Base-by-base conservation (phyloP, 1,284 basidiomycete genomes). In the Gomphus sp. region DNA sequence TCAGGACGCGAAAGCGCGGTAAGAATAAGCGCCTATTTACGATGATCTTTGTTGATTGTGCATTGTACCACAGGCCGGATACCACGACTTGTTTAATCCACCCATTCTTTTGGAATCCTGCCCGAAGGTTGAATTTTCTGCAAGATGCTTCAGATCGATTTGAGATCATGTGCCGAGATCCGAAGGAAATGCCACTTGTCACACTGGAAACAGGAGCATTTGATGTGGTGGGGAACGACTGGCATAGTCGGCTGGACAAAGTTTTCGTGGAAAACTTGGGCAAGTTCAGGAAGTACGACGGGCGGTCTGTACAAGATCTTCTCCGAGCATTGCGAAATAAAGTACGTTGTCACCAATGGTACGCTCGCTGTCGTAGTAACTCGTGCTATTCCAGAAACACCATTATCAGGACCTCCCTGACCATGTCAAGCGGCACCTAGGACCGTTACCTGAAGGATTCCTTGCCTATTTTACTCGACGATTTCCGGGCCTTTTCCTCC, bases 111-210 rank as follows among this genome's bases (percentile, higher is more conserved):
- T 99, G 96, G 97, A 86, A 91, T 61, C 76, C 94, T 0, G 85
- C 80, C 12, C 86, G 90, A 64, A 82, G 95, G 39, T 76, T 99
- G 2, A 85, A 82, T 52, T 99, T 99, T 80, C 76, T 99, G 14
- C 95, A 97, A 72, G 96, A 99, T 64, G 92, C 93, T 0, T 98
- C 93, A 0, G 96, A 99, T 71, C 84, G 94, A 1, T 98, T 99
- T 71, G 96, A 99, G 73, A 95, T 94, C 68, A 96, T 99, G 92
- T 91, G 88, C 65, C 81, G 89, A 52, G 93, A 96, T 55, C 93
- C 95, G 0, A 87, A 85, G 52, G 91, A 97, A 56, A 76, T 82
- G 0, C 80, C 85, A 56, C 78, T 99, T 14, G 69, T 90, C 12
- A 72, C 80, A 31, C 80, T 99, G 33, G 97, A 99, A 72, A 80